Conservation (phyloP, 2,329 filamentous ascomycete genomes). For the Pleomassaria siparia region DNA sequence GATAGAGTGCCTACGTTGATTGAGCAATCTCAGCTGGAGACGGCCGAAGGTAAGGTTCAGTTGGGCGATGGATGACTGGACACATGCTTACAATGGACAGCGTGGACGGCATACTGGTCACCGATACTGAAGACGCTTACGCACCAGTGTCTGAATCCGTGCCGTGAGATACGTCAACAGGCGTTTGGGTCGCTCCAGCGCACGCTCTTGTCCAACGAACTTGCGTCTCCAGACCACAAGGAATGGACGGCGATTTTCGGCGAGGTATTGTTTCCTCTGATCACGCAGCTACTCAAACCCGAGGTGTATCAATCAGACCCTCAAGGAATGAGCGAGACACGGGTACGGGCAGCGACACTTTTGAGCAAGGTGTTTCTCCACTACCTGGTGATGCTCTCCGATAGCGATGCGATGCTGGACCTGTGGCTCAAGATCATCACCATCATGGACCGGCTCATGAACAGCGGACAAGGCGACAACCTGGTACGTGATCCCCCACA, state of each 20-base stretch:
- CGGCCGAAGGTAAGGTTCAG: constrained; percentile 68
- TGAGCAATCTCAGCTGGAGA: constrained; percentile 88
- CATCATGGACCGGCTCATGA: constrained; percentile 94
- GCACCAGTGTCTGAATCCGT: constrained; percentile 90
- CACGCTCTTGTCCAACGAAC: constrained; percentile 78
- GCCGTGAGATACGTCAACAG: constrained; percentile 86
- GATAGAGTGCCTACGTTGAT: constrained; percentile 82
- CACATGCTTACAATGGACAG: constrained; percentile 51
- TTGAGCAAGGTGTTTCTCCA: constrained; percentile 95
- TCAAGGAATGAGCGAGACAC: constrained; percentile 90
- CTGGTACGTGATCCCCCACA: constrained; percentile 63
- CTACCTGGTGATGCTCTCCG: constrained; percentile 80
- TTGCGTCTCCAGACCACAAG: constrained; percentile 79
- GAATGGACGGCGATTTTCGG: constrained; percentile 96
- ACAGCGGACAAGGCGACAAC: constrained; percentile 88
- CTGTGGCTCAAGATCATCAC: constrained; percentile 91
- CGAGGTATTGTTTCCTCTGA: constrained; percentile 90
- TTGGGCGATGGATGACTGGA: neutral
- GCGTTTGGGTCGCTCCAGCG: constrained; percentile 85
- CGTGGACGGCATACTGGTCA: constrained; percentile 97
- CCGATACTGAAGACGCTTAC: constrained; percentile 89
- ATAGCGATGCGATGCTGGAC: constrained; percentile 86
- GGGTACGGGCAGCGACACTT: constrained; percentile 86
- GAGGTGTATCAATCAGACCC: constrained; percentile 92
- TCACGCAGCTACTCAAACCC: constrained; percentile 83